A percentile compares a stretch with the other conserved stretches of the same genome.
Evolutionary conservation across 2,329 filamentous ascomycete species (phyloP).

Genomic region (Arthrobotrys sinensis): DNA sequence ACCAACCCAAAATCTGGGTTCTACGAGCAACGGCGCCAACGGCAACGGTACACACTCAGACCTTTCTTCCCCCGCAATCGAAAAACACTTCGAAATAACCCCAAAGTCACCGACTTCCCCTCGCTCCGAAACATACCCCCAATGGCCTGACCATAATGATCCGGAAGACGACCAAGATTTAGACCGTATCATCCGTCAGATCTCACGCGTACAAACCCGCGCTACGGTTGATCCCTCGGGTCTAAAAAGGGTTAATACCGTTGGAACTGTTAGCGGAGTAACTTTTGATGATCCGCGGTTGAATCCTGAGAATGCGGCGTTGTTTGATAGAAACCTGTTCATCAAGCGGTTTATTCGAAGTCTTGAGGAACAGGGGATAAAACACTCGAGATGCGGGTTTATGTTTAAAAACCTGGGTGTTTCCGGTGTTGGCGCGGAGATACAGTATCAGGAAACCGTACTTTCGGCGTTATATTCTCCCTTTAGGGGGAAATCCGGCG

Average conservation of each 20-base stretch:
- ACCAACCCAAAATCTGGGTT: background rate
- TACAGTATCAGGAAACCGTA: constrained; percentile 51
- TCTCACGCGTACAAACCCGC: constrained; percentile 39
- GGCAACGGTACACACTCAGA: background rate
- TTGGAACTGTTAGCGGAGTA: constrained; percentile 34
- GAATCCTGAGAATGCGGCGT: constrained; percentile 15
- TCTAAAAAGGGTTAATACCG: constrained; percentile 14
- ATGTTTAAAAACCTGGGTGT: constrained; percentile 39
- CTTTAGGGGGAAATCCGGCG: background rate
- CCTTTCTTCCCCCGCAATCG: background rate
- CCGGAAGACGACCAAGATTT: constrained; percentile 39
- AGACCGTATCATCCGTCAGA: constrained; percentile 41
- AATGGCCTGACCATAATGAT: background rate
- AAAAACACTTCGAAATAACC: constrained; percentile 24
- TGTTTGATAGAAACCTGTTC: constrained; percentile 33
- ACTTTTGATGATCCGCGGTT: constrained; percentile 36
- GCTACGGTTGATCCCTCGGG: constrained; percentile 3
- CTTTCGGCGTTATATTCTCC: constrained; percentile 15
- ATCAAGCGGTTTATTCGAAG: constrained; percentile 34
- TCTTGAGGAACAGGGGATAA: constrained; percentile 40
- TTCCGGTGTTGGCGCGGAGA: constrained; percentile 38
- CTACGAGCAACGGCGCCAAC: background rate
- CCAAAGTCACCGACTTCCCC: constrained; percentile 17
- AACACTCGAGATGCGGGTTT: constrained; percentile 33
- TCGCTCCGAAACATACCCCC: background rate